Percentiles rank a stretch among this genome's conserved stretches.
Conservation (phyloP, 148 eudicot genomes). For the Cornus kousa region DNA sequence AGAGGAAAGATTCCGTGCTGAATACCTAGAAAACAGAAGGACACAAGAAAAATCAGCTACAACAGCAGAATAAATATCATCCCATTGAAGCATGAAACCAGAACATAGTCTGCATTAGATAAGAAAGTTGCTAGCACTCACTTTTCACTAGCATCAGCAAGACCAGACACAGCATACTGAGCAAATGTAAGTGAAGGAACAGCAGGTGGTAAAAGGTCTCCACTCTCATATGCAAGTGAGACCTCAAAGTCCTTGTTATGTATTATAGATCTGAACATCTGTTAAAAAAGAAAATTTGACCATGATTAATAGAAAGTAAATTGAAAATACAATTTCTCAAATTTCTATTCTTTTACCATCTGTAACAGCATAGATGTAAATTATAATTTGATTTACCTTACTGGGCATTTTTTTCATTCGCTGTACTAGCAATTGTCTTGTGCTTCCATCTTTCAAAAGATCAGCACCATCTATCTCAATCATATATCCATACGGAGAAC, state of each 20-base stretch:
- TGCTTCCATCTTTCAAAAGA: conserved; percentile 75
- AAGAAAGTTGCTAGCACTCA: conserved; percentile 32
- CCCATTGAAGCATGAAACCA: not conserved
- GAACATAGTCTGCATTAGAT: conserved; percentile 3
- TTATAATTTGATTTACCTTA: conserved; percentile 48
- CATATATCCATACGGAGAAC: conserved; percentile 85
- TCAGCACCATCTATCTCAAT: conserved; percentile 74
- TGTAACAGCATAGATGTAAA: not conserved
- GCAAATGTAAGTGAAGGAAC: conserved; percentile 65
- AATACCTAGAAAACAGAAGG: conserved; percentile 48
- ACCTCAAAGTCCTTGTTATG: conserved; percentile 88
- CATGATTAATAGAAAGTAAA: conserved; percentile 11
- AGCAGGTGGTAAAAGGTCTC: conserved; percentile 72
- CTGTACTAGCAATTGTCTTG: conserved; percentile 71
- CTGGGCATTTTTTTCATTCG: conserved; percentile 93
- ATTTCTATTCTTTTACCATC: not conserved
- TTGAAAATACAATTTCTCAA: not conserved
- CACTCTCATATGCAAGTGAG: conserved; percentile 74
- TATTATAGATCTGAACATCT: conserved; percentile 82
- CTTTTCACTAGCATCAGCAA: conserved; percentile 83
- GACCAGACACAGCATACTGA: conserved; percentile 70
- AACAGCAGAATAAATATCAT: not conserved
- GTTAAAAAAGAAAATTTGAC: conserved; percentile 14
- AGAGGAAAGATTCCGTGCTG: conserved; percentile 79
- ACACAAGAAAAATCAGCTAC: not conserved